Conservation (phyloP, 768 basidiomycete genomes). For the Chalciporus pseudorubinellus region DNA sequence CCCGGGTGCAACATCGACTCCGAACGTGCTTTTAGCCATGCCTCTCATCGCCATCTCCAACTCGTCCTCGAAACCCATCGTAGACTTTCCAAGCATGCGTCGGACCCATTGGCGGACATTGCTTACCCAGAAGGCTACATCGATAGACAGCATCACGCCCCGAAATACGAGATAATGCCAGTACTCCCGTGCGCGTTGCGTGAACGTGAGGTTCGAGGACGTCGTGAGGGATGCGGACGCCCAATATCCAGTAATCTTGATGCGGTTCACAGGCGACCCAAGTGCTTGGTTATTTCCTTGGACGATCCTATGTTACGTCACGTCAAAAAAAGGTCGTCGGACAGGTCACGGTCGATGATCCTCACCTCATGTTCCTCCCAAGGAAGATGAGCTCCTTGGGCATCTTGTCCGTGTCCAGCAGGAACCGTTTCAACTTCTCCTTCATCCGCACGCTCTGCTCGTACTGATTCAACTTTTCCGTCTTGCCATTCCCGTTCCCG, state of each 20-base stretch:
- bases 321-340: background rate
- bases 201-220: conserved; percentile 41
- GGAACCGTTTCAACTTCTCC: conserved; percentile 59
- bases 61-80: conserved; percentile 73
- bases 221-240: conserved; percentile 65
- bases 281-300: conserved; percentile 77
- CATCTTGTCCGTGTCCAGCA: conserved; percentile 74
- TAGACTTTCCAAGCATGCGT: conserved; percentile 36
- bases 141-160: conserved; percentile 61
- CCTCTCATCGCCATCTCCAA: conserved; percentile 71
- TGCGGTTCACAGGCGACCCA: conserved; percentile 84
- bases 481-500: conserved; percentile 8
- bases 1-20: conserved; percentile 63
- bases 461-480: conserved; percentile 52
- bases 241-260: conserved; percentile 86
- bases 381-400: conserved; percentile 75
- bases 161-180: conserved; percentile 63
- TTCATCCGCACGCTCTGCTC: conserved; percentile 71
- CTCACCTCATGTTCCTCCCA: conserved; percentile 70
- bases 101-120: conserved; percentile 52
- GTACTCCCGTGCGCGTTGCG: conserved; percentile 48
- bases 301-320: conserved; percentile 29
- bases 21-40: conserved; percentile 77
- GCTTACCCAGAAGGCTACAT: conserved; percentile 67
- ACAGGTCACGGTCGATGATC: background rate